A percentile compares a stretch with the other conserved stretches of the same genome.
These are phyloP conservation scores for Lyophyllum decastes DNA, from an alignment of 768 basidiomycete genomes.

Conservation along the genomic window DNA sequence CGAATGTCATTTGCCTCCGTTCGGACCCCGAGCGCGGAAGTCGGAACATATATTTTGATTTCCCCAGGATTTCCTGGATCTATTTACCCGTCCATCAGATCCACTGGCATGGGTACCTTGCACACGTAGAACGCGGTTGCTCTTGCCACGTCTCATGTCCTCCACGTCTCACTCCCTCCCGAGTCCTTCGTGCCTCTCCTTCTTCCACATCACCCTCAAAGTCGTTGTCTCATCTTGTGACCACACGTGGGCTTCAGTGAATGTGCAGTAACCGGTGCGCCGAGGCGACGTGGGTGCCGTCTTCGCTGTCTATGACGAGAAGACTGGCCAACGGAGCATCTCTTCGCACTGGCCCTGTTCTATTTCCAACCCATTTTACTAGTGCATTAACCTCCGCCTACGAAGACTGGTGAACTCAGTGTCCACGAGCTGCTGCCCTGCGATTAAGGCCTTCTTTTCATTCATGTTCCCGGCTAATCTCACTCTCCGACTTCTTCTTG, in stretches of 20 bases:
- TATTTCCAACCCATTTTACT: too few relatives aligned
- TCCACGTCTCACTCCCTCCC: neutral
- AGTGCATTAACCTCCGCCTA: too few relatives aligned
- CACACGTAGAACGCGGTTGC: constrained; percentile 2
- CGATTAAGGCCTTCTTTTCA: neutral
- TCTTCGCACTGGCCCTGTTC: too few relatives aligned
- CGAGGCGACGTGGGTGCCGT: neutral
- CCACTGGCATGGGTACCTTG: neutral
- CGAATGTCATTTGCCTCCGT: neutral
- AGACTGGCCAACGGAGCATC: neutral
- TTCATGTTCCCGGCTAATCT: neutral
- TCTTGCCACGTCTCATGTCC: constrained; percentile 1
- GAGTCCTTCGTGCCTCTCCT: neutral
- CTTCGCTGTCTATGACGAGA: neutral
- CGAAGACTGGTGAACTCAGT: too few relatives aligned
- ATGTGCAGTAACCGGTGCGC: neutral
- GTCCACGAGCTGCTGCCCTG: too few relatives aligned
- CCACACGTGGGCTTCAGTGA: neutral
- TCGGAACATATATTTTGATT: neutral
- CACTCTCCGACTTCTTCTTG: neutral
- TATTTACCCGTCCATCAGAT: neutral
- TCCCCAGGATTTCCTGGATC: neutral
- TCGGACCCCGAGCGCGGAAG: neutral
- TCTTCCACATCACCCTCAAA: neutral
- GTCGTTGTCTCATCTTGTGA: neutral